Evolutionary conservation across 352 stramenopile species (phyloP).

Genomic region (Globisporangium nagaii): DNA sequence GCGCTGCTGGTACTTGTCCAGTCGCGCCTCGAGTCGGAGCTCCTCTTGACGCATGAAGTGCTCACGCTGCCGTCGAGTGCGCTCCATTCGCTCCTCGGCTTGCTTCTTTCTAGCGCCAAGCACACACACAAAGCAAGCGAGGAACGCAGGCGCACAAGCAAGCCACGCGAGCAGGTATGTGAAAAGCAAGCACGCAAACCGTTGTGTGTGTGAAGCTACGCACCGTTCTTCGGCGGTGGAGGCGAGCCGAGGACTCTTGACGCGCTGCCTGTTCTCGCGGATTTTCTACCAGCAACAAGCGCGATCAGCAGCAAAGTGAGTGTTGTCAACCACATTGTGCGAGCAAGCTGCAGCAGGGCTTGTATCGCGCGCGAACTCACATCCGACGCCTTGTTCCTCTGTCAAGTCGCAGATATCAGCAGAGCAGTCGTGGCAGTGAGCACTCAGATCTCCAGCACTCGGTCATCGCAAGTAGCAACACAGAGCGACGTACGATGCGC

Average conservation of each 20-base stretch:
- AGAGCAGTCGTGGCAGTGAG: too few relatives aligned
- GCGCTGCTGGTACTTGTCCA: constrained; percentile 32
- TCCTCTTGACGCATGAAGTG: constrained; percentile 39
- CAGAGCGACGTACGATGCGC: constrained; percentile 1
- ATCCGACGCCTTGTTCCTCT: constrained; percentile 36
- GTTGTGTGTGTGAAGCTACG: not conserved
- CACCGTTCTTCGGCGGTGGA: constrained; percentile 26
- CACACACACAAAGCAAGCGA: not conserved
- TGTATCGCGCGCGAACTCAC: constrained; percentile 1
- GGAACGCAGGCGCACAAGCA: not conserved
- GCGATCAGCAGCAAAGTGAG: not conserved
- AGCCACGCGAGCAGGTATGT: not conserved
- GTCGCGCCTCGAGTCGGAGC: constrained; percentile 21
- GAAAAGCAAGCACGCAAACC: not conserved
- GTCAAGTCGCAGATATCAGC: not conserved
- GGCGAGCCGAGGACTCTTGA: constrained; percentile 17
- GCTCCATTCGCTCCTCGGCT: constrained; percentile 41
- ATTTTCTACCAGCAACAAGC: constrained; percentile 34
- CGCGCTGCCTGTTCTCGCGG: constrained; percentile 48
- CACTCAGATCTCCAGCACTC: too few relatives aligned
- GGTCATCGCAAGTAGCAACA: not conserved
- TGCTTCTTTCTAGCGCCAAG: constrained; percentile 58
- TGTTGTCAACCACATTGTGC: not conserved
- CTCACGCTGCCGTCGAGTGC: constrained; percentile 33
- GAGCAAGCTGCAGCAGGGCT: too few relatives aligned